phyloP scores from a whole-genome alignment of 371 early-diverging fungal species.

The Paraphysoderma sedebokerense region DNA sequence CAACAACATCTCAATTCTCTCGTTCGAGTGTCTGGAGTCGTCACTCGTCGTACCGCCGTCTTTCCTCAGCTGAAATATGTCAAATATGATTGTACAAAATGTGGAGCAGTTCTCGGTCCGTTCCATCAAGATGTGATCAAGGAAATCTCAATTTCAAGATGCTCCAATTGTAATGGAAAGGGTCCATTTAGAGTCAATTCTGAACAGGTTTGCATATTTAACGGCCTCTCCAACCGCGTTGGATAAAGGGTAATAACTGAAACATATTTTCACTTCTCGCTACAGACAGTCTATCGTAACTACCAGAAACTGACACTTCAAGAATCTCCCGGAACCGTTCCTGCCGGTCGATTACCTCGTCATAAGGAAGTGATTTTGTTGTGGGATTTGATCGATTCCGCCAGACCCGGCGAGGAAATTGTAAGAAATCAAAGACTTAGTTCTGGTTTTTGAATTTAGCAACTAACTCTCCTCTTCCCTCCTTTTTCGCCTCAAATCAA shows the following conservation, averaged over 20 bases:
- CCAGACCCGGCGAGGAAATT: constrained; percentile 97
- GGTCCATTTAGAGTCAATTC: constrained; percentile 87
- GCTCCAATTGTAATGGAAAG: constrained; percentile 84
- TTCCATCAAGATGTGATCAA: constrained; percentile 80
- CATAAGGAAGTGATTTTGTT: constrained; percentile 88
- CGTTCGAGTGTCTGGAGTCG: constrained; percentile 88
- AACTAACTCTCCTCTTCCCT: no score
- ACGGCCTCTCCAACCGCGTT: no score
- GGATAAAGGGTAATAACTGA: no score
- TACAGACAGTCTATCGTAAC: constrained; percentile 89
- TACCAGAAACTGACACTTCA: constrained; percentile 96
- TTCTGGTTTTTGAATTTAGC: not conserved
- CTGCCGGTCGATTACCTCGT: constrained; percentile 93
- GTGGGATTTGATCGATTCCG: constrained; percentile 95
- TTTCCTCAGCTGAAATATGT: constrained; percentile 96
- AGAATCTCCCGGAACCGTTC: constrained; percentile 96
- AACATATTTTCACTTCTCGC: no score
- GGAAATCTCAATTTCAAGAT: constrained; percentile 73
- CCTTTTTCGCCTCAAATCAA: not conserved
- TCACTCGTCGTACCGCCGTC: constrained; percentile 88
- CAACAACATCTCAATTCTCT: constrained; percentile 87
- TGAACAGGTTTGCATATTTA: constrained; percentile 39
- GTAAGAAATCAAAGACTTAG: constrained; percentile 17
- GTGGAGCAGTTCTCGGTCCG: constrained; percentile 87
- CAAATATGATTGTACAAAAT: constrained; percentile 93